Percentiles rank a stretch among this genome's conserved stretches.
Conservation (phyloP, 176 grass and related monocot species). For the Musa beccarii region DNA sequence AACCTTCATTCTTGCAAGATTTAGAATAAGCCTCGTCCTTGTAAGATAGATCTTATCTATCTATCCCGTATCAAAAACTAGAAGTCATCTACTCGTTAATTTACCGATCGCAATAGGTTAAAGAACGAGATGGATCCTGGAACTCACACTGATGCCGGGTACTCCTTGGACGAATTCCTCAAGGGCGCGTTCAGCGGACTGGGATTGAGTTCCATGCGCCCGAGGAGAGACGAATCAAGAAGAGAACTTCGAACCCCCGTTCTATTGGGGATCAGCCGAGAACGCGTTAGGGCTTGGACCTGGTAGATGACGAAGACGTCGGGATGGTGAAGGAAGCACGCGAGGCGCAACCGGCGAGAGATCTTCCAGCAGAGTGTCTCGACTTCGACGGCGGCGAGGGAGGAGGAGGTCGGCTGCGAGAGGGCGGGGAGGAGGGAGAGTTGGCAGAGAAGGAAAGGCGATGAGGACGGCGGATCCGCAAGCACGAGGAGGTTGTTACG, state of each 20-base stretch:
- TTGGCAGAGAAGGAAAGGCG: constrained; percentile 23
- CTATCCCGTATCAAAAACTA: not conserved
- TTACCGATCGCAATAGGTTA: not conserved
- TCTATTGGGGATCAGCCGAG: not conserved
- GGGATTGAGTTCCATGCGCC: constrained; percentile 7
- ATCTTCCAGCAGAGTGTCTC: constrained; percentile 71
- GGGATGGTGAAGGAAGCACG: constrained; percentile 44
- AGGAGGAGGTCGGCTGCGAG: constrained; percentile 30
- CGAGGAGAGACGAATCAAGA: not conserved
- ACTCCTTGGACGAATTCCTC: not conserved
- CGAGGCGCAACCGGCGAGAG: constrained; percentile 44
- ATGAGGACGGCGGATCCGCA: constrained; percentile 14
- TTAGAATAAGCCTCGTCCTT: not conserved
- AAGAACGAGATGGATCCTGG: not conserved
- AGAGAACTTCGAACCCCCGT: not conserved
- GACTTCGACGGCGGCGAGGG: constrained; percentile 33
- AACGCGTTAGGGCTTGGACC: constrained; percentile 21
- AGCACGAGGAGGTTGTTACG: constrained; percentile 55
- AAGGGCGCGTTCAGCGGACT: not conserved
- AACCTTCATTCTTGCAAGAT: constrained; percentile 22
- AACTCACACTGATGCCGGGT: constrained; percentile 1
- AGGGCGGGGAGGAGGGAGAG: constrained; percentile 7
- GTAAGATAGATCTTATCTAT: not conserved
- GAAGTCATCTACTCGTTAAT: not conserved
- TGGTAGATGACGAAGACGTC: constrained; percentile 54